A percentile compares a stretch with the other conserved stretches of the same genome.
Conservation (phyloP, 2,329 filamentous ascomycete species). For the Emmonsiellopsis sp. region DNA sequence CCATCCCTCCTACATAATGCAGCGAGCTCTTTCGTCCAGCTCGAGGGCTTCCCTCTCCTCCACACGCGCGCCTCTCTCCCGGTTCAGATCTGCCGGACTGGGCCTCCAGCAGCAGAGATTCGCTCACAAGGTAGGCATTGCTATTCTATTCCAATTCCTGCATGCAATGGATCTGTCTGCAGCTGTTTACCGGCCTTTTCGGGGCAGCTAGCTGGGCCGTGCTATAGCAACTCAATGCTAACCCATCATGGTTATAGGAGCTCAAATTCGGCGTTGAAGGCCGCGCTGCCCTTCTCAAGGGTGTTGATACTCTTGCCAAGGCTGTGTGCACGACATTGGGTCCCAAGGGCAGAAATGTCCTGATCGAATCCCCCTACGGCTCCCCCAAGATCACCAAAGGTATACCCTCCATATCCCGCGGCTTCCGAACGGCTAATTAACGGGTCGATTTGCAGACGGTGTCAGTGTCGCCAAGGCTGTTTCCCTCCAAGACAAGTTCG, state of each 20-base stretch:
- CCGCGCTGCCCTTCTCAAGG: slow-evolving; percentile 76
- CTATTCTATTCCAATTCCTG: not conserved
- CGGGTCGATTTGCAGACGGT: slow-evolving; percentile 51
- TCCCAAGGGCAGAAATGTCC: slow-evolving; percentile 94
- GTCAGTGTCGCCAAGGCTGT: slow-evolving; percentile 86
- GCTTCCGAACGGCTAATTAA: not conserved
- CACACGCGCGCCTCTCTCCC: slow-evolving; percentile 49
- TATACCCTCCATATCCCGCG: slow-evolving; percentile 38
- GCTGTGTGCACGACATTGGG: slow-evolving; percentile 93
- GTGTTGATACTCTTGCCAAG: slow-evolving; percentile 94
- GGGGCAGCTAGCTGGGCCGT: not conserved
- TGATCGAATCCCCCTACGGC: slow-evolving; percentile 97
- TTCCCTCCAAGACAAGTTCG: slow-evolving; percentile 94
- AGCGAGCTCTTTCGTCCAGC: slow-evolving; percentile 81
- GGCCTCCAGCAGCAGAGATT: slow-evolving; percentile 85
- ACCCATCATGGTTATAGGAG: slow-evolving; percentile 51
- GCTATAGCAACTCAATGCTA: slow-evolving; percentile 14
- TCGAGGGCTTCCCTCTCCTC: slow-evolving; percentile 71
- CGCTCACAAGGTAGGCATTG: slow-evolving; percentile 78
- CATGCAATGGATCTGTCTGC: not conserved
- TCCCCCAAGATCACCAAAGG: slow-evolving; percentile 99
- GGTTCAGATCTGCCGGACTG: slow-evolving; percentile 57
- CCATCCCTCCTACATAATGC: slow-evolving; percentile 56
- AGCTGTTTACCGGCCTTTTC: not conserved
- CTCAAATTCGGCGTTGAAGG: slow-evolving; percentile 97